Evolutionary conservation across 1,284 basidiomycete genomes (phyloP), one percentile per base, ranked within the genome.

Genomic region (Pseudozyma flocculosa): DNA sequence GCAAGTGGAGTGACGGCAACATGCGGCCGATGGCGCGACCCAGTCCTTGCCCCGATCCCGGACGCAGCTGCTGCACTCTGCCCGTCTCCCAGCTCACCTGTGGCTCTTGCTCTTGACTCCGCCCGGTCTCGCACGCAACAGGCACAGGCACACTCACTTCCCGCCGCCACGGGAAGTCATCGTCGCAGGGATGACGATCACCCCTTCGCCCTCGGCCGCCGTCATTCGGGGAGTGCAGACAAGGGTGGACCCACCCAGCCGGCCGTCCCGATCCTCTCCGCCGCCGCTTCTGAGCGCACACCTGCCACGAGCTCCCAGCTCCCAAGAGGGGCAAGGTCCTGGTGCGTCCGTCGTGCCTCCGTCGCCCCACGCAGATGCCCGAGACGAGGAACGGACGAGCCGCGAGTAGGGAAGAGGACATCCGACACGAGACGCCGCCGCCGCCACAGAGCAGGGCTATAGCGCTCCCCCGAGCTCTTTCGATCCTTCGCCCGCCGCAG

Each of bases 401-500:
- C 26, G 26, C 26, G 26, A 29, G 26, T 29, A 5, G 26, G 11
- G 26, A 11, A 29, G 5, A n/a, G n/a, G n/a, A n/a, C n/a, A n/a
- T 34, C 15, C 32, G 32, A 34, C 3, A 34, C 10, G 15, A 17
- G 32, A 13, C 10, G 10, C 15, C 15, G 32, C 32, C 32, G 15
- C 32, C 32, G 14, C 15, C 32, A 17, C 11, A 9, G 32, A 34
- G 11, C 3, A 17, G 14, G 32, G 15, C 32, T 34, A 5, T 34
- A 34, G 32, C 32, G 32, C 32, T 34, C 32, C 32, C 32, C 8
- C 32, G 14, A 34, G 32, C 32, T 14, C 32, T 39, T 66, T 66
- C 63, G 63, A 66, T 66, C 63, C 43, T 39, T 37, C 38, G 58
- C 63, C 54, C 58, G 52, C 63, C 63, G 40, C 40, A 34, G 32